phyloP scores from a whole-genome alignment of 805 yeast species.

The Kuraishia borneana region DNA sequence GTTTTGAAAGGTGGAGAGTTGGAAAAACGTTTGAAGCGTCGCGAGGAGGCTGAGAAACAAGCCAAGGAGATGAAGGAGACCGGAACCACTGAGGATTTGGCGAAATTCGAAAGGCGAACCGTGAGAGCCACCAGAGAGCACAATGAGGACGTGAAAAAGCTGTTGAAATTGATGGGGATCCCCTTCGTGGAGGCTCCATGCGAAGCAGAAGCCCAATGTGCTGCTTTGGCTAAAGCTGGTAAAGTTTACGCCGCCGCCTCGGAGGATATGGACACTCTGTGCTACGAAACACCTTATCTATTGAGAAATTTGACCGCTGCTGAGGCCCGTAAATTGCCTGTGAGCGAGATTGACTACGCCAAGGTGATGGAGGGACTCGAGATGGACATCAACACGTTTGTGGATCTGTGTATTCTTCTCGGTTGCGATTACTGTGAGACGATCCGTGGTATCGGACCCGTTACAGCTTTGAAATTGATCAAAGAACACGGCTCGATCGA shows the following conservation, averaged over 20 bases:
- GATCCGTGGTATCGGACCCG: slow-evolving; percentile 92
- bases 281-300: slow-evolving; percentile 77
- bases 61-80: slow-evolving; percentile 69
- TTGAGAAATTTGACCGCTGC: slow-evolving; percentile 88
- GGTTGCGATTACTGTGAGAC: slow-evolving; percentile 98
- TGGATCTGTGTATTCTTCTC: slow-evolving; percentile 83
- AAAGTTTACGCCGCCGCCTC: slow-evolving; percentile 96
- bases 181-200: slow-evolving; percentile 93
- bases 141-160: slow-evolving; percentile 83
- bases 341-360: slow-evolving; percentile 66
- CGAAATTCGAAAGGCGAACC: slow-evolving; percentile 72
- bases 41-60: slow-evolving; percentile 75
- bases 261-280: slow-evolving; percentile 97
- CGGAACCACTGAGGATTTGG: slow-evolving; percentile 67
- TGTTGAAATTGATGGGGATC: slow-evolving; percentile 84
- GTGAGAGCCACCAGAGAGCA: slow-evolving; percentile 86
- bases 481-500: slow-evolving; percentile 79
- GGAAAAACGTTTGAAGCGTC: slow-evolving; percentile 67
- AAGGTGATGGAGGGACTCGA: slow-evolving; percentile 68
- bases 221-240: slow-evolving; percentile 78
- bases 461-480: slow-evolving; percentile 81
- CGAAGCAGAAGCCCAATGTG: slow-evolving; percentile 99
- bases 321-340: slow-evolving; percentile 87
- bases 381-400: slow-evolving; percentile 61
- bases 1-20: slow-evolving; percentile 87